A percentile compares a stretch with the other conserved stretches of the same genome.
These are phyloP conservation scores for Parachlorella kessleri DNA, from an alignment of 139 green algal species.

Conservation along the genomic window DNA sequence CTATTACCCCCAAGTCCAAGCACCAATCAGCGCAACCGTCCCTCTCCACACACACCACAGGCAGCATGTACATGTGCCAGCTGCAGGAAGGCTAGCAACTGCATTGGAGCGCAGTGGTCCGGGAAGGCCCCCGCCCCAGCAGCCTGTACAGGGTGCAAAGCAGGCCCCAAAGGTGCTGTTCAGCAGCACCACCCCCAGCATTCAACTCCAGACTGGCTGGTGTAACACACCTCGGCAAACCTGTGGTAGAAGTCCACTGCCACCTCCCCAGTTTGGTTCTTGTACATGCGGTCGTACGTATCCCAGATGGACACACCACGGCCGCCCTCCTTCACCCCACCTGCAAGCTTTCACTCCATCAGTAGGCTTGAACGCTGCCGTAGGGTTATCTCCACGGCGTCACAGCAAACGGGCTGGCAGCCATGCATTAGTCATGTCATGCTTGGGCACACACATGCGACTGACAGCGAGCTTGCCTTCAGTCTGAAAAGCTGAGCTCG, in stretches of 20 bases:
- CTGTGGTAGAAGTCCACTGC: conserved; percentile 52
- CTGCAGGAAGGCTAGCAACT: no score
- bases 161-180: no score
- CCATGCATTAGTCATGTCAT: neutral
- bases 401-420: neutral
- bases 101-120: neutral
- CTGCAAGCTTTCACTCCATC: no score
- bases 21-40: no score
- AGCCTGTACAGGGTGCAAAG: neutral
- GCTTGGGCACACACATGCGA: neutral
- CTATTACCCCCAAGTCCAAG: no score
- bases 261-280: conserved; percentile 40
- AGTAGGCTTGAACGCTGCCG: no score
- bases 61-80: no score
- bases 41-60: no score
- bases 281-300: conserved; percentile 46
- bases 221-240: no score
- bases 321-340: conserved; percentile 29
- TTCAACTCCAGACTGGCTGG: no score
- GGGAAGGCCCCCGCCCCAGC: neutral
- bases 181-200: no score
- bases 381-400: neutral
- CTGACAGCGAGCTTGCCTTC: neutral
- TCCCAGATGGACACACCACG: conserved; percentile 54
- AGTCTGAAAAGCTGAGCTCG: conserved; percentile 19